Conservation (phyloP, 73 alveolate genomes). For the Tetrahymena thermophila region DNA sequence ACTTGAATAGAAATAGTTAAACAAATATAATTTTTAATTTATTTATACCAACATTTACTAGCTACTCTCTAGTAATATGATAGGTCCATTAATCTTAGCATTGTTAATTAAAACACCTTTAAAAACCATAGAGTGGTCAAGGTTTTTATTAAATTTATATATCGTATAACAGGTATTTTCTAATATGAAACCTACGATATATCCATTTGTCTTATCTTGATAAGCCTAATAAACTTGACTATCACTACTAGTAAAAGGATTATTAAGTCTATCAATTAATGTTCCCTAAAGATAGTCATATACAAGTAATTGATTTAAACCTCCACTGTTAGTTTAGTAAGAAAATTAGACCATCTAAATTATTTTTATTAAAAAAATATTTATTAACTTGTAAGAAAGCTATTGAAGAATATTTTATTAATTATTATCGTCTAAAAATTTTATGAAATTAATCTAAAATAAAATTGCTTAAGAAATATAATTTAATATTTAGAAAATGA, state of each 20-base stretch:
- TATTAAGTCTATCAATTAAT: too few relatives aligned
- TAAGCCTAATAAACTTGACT: too few relatives aligned
- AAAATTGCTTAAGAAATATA: too few relatives aligned
- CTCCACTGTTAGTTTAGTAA: background rate
- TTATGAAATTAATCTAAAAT: too few relatives aligned
- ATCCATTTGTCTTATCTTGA: background rate
- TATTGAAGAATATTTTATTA: too few relatives aligned
- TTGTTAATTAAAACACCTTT: background rate
- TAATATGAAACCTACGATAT: background rate
- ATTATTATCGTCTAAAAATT: too few relatives aligned
- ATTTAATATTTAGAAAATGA: too few relatives aligned
- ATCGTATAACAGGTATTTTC: background rate
- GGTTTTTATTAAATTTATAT: background rate
- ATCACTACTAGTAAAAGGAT: background rate
- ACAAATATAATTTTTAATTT: too few relatives aligned
- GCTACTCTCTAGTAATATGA: background rate
- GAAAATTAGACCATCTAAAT: background rate
- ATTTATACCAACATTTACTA: background rate
- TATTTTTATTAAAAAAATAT: too few relatives aligned
- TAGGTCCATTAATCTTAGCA: background rate
- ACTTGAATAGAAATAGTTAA: too few relatives aligned
- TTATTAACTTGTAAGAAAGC: too few relatives aligned
- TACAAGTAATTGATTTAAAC: too few relatives aligned
- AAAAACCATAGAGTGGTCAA: background rate
- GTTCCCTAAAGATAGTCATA: background rate